Conservation (phyloP, 2,329 filamentous ascomycete species). For the Paracorniculantispora psalliotae region DNA sequence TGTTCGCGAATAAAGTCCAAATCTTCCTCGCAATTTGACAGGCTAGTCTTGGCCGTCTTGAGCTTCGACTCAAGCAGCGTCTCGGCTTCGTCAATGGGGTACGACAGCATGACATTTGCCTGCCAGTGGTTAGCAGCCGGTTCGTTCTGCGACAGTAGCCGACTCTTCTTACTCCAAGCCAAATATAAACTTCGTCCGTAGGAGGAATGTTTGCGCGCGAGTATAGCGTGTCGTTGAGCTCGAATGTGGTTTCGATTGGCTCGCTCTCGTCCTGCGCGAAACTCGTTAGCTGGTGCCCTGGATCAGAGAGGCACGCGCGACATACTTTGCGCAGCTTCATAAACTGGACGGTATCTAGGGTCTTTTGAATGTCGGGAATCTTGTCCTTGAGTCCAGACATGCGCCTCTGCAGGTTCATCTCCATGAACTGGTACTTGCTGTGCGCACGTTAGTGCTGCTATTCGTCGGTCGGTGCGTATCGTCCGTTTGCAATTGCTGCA, state of each 20-base stretch:
- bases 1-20: constrained; percentile 93
- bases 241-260: constrained; percentile 86
- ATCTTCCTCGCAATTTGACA: constrained; percentile 92
- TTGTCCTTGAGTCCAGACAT: constrained; percentile 82
- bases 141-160: neutral
- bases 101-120: constrained; percentile 97
- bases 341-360: constrained; percentile 84
- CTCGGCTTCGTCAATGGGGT: constrained; percentile 84
- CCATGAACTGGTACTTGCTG: constrained; percentile 99
- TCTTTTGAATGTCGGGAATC: constrained; percentile 96
- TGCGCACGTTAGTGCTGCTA: constrained; percentile 11
- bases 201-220: constrained; percentile 78
- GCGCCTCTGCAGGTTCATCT: constrained; percentile 82
- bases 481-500: neutral
- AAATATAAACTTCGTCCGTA: constrained; percentile 89
- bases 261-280: constrained; percentile 47
- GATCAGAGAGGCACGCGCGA: neutral
- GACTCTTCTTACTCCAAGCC: constrained; percentile 69
- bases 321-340: constrained; percentile 68
- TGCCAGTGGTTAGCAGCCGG: constrained; percentile 31
- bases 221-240: constrained; percentile 93
- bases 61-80: constrained; percentile 73
- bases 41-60: constrained; percentile 69
- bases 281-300: constrained; percentile 17
- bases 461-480: neutral